Evolutionary conservation across 305 asterid genomes (phyloP), one percentile per base, ranked within the genome.

Genomic region (Rubia balearica): DNA sequence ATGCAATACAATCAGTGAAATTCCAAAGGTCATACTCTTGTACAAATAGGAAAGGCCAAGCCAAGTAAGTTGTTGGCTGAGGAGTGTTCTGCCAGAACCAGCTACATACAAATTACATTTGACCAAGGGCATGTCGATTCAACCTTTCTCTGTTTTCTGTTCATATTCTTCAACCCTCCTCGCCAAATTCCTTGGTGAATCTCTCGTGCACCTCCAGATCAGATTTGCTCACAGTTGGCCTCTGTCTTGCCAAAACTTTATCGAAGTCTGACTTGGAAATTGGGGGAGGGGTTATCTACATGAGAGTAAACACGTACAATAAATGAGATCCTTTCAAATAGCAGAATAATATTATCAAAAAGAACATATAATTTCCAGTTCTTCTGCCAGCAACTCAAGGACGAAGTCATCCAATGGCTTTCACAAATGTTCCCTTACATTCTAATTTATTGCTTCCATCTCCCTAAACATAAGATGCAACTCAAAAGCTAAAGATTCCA

Each of bases 191-290:
- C 78, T 84, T 78, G 46, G 98, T 89, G 81, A 94, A 91, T 83
- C 91, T 83, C 80, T 91, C 95, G 2, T 94, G 99, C 77, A 87
- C 91, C 42, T 91, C 93, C 43, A 94, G 97, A 77, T 94, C 98
- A 3, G 84, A 7, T 82, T 88, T 94, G 87, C 98, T 94, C 40
- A 94, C 95, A 5, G 97, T 94, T 65, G 98, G 98, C 74, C 80
- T 85, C 74, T 91, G 98, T 73, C 95, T 85, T 1, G 90, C 86
- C 10, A 89, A 86, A 61, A 91, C 97, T 85, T 91, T 94, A 55
- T 91, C 89, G 14, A 94, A 91, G 81, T 93, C 96, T 27, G 85
- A 75, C 83, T 82, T 90, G 3, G 95, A 85, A 74, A 93, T 91
- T 7, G 98, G 98, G 1, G 98, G 98, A 22, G 98, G 98, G 65